phyloP scores from a whole-genome alignment of 2,329 filamentous ascomycete species.

The Aureobasidium leucospermi region DNA sequence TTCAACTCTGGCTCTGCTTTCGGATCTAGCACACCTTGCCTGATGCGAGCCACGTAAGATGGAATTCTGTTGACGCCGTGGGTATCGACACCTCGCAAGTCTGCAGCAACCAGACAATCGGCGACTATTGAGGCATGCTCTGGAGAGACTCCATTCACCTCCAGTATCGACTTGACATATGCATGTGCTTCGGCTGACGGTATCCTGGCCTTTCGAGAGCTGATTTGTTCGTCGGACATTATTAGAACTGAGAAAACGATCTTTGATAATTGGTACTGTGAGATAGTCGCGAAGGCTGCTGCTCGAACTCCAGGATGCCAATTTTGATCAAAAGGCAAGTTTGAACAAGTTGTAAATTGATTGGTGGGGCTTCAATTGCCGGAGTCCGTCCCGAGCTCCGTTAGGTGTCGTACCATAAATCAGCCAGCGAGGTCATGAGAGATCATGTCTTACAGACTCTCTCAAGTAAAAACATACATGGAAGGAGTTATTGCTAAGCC shows the following conservation, averaged over 20 bases:
- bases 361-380: not conserved
- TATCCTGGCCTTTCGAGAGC: slow-evolving; percentile 6
- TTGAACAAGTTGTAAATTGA: not conserved
- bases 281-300: not conserved
- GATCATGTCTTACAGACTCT: too few species aligned
- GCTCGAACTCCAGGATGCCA: not conserved
- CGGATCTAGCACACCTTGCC: slow-evolving; percentile 58
- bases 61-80: slow-evolving; percentile 70
- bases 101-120: slow-evolving; percentile 59
- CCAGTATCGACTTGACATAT: slow-evolving; percentile 49
- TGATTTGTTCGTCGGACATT: not conserved
- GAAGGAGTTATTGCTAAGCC: too few species aligned
- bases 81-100: slow-evolving; percentile 69
- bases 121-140: slow-evolving; percentile 55
- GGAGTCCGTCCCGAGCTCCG: not conserved
- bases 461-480: too few species aligned
- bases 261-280: too few species aligned
- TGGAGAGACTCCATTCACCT: slow-evolving; percentile 51
- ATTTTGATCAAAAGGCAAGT: not conserved
- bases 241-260: not conserved
- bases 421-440: too few species aligned
- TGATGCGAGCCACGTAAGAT: slow-evolving; percentile 64
- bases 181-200: slow-evolving; percentile 21
- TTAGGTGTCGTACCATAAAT: not conserved
- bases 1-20: slow-evolving; percentile 49